phyloP scores from a whole-genome alignment of 2,329 filamentous ascomycete genomes.

The Fusarium nygamai region DNA sequence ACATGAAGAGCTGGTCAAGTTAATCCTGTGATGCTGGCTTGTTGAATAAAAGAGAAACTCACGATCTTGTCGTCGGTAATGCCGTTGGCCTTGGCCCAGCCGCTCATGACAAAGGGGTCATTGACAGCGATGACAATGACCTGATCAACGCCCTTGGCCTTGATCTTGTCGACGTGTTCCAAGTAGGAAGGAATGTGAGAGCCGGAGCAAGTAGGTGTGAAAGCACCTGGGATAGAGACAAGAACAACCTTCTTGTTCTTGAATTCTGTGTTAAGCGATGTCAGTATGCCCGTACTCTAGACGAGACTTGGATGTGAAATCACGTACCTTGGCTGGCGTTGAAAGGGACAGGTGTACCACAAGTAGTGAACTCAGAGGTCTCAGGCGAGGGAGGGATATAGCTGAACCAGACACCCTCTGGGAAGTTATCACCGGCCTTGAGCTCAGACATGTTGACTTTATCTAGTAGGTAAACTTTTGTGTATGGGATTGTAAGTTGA shows the following conservation, averaged over 20 bases:
- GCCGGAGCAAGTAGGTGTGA: slow-evolving; percentile 87
- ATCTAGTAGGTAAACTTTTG: neutral
- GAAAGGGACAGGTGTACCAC: slow-evolving; percentile 81
- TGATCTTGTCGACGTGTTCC: slow-evolving; percentile 74
- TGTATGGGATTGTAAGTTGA: neutral
- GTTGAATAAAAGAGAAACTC: slow-evolving; percentile 39
- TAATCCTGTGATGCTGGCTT: neutral
- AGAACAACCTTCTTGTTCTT: slow-evolving; percentile 66
- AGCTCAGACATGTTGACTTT: slow-evolving; percentile 66
- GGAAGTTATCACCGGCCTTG: slow-evolving; percentile 85
- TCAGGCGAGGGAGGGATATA: slow-evolving; percentile 83
- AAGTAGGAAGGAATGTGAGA: slow-evolving; percentile 85
- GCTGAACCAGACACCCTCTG: slow-evolving; percentile 81
- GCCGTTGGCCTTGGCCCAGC: slow-evolving; percentile 89
- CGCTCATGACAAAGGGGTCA: slow-evolving; percentile 87
- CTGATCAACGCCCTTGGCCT: slow-evolving; percentile 83
- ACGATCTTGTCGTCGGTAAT: slow-evolving; percentile 74
- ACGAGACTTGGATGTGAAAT: neutral
- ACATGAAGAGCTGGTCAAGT: slow-evolving; percentile 73
- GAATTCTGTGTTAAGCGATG: slow-evolving; percentile 55
- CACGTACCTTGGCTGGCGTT: slow-evolving; percentile 77
- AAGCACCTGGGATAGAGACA: slow-evolving; percentile 73
- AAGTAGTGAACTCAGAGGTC: slow-evolving; percentile 73
- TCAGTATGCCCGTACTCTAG: slow-evolving; percentile 7
- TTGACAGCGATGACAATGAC: slow-evolving; percentile 86